A percentile compares a stretch with the other conserved stretches of the same genome.
phyloP scores from a whole-genome alignment of 1,284 basidiomycete species.

The Cutaneotrichosporon spelunceum region DNA sequence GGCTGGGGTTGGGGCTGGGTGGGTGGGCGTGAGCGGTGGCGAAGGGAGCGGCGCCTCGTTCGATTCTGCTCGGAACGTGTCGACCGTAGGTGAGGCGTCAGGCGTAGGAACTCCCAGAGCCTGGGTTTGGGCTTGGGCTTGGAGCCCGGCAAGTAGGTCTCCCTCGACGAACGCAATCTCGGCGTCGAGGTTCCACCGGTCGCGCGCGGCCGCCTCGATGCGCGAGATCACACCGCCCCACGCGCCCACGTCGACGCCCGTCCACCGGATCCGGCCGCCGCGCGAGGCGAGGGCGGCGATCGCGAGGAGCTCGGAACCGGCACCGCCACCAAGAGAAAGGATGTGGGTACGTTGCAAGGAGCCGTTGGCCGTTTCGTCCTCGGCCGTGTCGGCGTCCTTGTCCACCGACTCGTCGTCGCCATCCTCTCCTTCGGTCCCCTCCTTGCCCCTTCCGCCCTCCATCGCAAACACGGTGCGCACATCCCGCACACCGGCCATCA shows the following conservation, averaged over 20 bases:
- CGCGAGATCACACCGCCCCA: conserved; percentile 40
- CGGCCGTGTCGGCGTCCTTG: neutral
- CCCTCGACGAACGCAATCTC: conserved; percentile 34
- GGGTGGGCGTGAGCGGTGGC: conserved; percentile 3
- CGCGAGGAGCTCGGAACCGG: conserved; percentile 51
- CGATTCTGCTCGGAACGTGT: neutral
- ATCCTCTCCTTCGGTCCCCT: neutral
- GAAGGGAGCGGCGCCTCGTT: neutral
- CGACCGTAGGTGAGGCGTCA: neutral
- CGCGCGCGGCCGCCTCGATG: conserved; percentile 26
- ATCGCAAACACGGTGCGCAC: conserved; percentile 40
- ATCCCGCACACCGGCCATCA: conserved; percentile 45
- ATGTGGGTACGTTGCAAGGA: conserved; percentile 21
- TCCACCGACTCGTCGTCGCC: conserved; percentile 12
- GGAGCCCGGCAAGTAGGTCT: conserved; percentile 36
- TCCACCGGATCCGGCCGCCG: conserved; percentile 26
- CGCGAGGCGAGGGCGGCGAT: conserved; percentile 37
- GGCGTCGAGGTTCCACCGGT: conserved; percentile 32
- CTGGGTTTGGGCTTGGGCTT: too few relatives aligned
- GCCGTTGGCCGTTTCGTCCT: neutral
- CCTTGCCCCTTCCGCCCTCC: too few relatives aligned
- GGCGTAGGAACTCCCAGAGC: neutral
- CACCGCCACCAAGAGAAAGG: conserved; percentile 52
- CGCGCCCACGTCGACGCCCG: conserved; percentile 47
- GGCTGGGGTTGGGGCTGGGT: neutral